Evolutionary conservation across 78 protist genomes (phyloP).

Genomic region (Cavenderia fasciculata): DNA sequence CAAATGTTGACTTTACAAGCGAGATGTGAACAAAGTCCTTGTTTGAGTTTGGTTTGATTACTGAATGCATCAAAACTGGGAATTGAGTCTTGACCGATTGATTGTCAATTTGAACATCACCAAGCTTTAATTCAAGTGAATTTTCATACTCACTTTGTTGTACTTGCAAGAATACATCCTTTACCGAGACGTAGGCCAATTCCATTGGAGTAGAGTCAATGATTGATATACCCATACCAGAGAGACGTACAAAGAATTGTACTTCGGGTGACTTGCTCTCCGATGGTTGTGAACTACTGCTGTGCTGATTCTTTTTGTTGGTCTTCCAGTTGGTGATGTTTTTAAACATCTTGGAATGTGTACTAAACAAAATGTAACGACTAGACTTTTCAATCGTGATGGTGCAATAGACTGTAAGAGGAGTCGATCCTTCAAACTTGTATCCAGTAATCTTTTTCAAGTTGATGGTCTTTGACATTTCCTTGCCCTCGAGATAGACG

Average conservation of each 20-base stretch:
- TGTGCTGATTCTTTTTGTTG: too few species aligned
- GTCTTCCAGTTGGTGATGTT: slow-evolving; percentile 7
- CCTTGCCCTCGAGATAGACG: slow-evolving; percentile 22
- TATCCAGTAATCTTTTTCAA: slow-evolving; percentile 60
- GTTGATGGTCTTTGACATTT: slow-evolving; percentile 27
- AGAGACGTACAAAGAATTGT: slow-evolving; percentile 30
- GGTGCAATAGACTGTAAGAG: neutral
- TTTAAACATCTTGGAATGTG: neutral
- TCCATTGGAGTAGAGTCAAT: slow-evolving; percentile 63
- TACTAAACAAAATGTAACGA: slow-evolving; percentile 13
- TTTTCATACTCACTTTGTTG: slow-evolving; percentile 26
- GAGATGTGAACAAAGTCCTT: slow-evolving; percentile 70
- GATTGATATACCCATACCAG: slow-evolving; percentile 62
- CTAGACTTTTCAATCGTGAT: slow-evolving; percentile 39
- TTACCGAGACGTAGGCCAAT: slow-evolving; percentile 43
- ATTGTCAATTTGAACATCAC: slow-evolving; percentile 73
- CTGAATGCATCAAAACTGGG: slow-evolving; percentile 39
- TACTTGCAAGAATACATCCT: slow-evolving; percentile 28
- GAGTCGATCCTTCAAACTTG: too few species aligned
- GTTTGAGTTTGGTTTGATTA: slow-evolving; percentile 3
- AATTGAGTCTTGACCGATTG: slow-evolving; percentile 74
- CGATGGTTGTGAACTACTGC: neutral
- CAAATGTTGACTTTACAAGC: slow-evolving; percentile 44
- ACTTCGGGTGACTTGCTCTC: slow-evolving; percentile 18
- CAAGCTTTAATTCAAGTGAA: slow-evolving; percentile 43